Conservation (phyloP, 2,329 filamentous ascomycete genomes). For the Aspergillus awamori region DNA sequence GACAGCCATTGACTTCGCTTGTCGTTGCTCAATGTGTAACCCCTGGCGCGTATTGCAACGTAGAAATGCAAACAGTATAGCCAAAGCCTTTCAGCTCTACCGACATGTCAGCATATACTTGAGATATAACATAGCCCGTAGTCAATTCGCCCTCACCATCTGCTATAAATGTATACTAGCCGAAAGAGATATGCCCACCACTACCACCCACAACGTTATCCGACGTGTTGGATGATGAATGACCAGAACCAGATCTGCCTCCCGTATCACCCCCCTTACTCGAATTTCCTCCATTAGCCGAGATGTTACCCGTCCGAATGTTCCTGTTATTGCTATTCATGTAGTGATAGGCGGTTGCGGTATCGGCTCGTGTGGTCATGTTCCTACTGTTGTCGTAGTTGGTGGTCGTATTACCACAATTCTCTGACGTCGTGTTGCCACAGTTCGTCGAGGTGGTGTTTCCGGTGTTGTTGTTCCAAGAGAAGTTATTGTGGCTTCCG, state of each 20-base stretch:
- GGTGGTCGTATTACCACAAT: background rate
- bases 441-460: background rate
- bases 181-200: background rate
- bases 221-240: background rate
- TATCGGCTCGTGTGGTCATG: too few species aligned
- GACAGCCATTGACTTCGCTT: too few species aligned
- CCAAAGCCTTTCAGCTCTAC: too few species aligned
- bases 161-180: too few species aligned
- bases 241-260: background rate
- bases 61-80: too few species aligned
- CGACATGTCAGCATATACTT: too few species aligned
- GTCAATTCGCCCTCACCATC: too few species aligned
- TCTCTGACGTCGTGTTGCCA: background rate
- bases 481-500: background rate
- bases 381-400: too few species aligned
- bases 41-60: too few species aligned
- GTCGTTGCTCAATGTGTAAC: too few species aligned
- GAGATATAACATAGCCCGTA: too few species aligned
- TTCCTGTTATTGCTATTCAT: background rate
- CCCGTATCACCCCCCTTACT: background rate
- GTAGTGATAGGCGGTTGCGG: background rate
- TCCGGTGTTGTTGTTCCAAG: background rate
- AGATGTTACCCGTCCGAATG: background rate
- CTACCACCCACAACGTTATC: background rate
- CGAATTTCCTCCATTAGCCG: background rate